These are phyloP conservation scores for Delphinella strobiligena DNA, from an alignment of 2,329 filamentous ascomycete species.

Conservation along the genomic window DNA sequence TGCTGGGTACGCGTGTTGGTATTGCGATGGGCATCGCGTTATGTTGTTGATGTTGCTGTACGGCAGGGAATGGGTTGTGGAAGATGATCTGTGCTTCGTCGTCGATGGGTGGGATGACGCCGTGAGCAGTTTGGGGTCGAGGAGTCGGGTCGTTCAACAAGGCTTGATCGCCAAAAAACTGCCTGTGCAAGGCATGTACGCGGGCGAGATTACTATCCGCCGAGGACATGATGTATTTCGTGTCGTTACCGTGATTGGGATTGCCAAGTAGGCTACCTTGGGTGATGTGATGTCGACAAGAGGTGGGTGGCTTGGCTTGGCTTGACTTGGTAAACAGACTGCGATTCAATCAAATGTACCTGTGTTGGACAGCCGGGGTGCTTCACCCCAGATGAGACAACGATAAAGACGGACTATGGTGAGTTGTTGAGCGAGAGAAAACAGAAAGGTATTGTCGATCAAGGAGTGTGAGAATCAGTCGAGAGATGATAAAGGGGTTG, in stretches of 20 bases:
- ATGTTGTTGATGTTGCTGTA: not conserved
- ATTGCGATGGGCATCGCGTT: not conserved
- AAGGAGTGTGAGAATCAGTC: too few species aligned
- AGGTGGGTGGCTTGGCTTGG: not conserved
- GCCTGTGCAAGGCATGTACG: not conserved
- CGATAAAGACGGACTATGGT: too few species aligned
- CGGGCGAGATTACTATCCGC: not conserved
- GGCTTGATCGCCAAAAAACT: not conserved
- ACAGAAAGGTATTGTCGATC: too few species aligned
- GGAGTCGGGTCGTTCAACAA: not conserved
- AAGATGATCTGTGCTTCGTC: not conserved
- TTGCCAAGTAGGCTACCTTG: too few species aligned
- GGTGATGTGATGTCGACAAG: not conserved
- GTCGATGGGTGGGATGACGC: not conserved
- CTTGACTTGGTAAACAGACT: not conserved
- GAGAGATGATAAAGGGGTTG: too few species aligned
- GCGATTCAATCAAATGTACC: not conserved
- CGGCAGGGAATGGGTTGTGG: not conserved
- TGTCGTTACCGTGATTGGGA: too few species aligned
- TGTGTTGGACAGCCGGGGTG: not conserved
- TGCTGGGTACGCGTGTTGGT: too few species aligned
- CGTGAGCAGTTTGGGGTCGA: not conserved
- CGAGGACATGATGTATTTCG: not conserved
- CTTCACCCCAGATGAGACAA: too few species aligned
- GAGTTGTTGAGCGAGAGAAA: too few species aligned